phyloP scores from a whole-genome alignment of 2,329 filamentous ascomycete species.

The Emmonsiellopsis sp. region DNA sequence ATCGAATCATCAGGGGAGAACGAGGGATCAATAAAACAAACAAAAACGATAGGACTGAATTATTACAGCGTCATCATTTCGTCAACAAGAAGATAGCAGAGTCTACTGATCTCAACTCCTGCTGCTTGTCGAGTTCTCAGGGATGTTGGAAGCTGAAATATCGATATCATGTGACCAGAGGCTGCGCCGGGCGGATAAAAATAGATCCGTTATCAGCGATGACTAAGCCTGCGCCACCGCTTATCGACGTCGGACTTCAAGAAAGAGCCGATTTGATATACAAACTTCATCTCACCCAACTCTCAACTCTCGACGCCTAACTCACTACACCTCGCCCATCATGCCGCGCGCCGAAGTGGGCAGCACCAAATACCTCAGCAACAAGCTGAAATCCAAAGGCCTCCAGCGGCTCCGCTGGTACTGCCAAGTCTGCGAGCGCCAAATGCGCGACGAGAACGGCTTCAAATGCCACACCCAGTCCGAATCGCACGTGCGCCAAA shows the following conservation, averaged over 20 bases:
- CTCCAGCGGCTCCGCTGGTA: slow-evolving; percentile 81
- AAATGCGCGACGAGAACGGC: slow-evolving; percentile 77
- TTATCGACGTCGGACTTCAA: background rate
- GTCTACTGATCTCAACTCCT: background rate
- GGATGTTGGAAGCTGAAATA: background rate
- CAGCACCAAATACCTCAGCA: slow-evolving; percentile 79
- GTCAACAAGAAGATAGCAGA: background rate
- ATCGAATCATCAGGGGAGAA: background rate
- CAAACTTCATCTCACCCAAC: no score
- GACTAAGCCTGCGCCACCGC: background rate
- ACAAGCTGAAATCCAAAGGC: slow-evolving; percentile 70
- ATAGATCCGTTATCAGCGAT: background rate
- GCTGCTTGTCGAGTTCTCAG: background rate
- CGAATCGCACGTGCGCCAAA: slow-evolving; percentile 81
- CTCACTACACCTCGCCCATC: slow-evolving; percentile 25
- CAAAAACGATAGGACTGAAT: background rate
- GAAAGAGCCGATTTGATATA: no score
- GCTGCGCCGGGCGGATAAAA: background rate
- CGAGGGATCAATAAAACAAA: background rate
- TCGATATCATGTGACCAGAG: background rate
- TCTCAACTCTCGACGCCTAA: background rate
- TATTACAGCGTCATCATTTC: background rate
- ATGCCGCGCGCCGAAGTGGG: slow-evolving; percentile 94
- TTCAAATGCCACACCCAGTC: slow-evolving; percentile 79
- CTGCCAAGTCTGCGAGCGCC: slow-evolving; percentile 70